Evolutionary conservation across 2,329 filamentous ascomycete genomes (phyloP).

Genomic region (Calycina herbarum): DNA sequence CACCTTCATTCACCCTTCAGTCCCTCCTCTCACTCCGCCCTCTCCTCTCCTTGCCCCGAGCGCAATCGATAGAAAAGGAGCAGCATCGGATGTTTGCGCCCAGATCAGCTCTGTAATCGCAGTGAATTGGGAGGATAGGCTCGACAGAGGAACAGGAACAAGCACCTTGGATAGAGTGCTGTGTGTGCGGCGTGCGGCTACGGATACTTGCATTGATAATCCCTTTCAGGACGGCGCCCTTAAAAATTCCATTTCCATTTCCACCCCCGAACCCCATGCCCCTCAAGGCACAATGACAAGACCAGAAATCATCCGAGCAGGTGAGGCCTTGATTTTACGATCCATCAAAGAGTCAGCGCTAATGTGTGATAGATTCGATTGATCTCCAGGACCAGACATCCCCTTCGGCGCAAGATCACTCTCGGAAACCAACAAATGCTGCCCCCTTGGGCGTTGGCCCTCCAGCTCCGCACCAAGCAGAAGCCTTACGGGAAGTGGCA

Average conservation of each 20-base stretch:
- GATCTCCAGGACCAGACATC: slow-evolving; percentile 84
- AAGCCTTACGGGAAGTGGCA: slow-evolving; percentile 77
- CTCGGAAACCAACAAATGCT: slow-evolving; percentile 53
- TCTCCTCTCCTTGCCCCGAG: not conserved
- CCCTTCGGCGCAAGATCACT: slow-evolving; percentile 83
- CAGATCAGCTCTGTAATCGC: not conserved
- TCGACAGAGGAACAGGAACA: not conserved
- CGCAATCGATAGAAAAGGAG: not conserved
- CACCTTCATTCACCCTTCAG: no score
- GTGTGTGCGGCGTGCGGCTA: slow-evolving; percentile 10
- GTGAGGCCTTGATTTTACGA: slow-evolving; percentile 37
- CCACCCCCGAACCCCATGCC: slow-evolving; percentile 23
- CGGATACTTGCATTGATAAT: slow-evolving; percentile 23
- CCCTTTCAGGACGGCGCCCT: slow-evolving; percentile 11
- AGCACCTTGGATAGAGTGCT: slow-evolving; percentile 12
- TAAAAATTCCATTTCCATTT: slow-evolving; percentile 13
- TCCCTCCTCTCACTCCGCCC: not conserved
- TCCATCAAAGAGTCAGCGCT: slow-evolving; percentile 16
- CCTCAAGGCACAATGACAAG: slow-evolving; percentile 47
- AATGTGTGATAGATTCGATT: slow-evolving; percentile 71
- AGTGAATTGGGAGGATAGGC: slow-evolving; percentile 3
- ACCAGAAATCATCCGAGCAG: slow-evolving; percentile 56
- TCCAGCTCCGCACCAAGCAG: slow-evolving; percentile 74
- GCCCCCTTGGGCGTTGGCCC: slow-evolving; percentile 51
- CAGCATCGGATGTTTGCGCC: not conserved